Conservation (phyloP, 345 rosid genomes). For the Limnanthes douglasii region DNA sequence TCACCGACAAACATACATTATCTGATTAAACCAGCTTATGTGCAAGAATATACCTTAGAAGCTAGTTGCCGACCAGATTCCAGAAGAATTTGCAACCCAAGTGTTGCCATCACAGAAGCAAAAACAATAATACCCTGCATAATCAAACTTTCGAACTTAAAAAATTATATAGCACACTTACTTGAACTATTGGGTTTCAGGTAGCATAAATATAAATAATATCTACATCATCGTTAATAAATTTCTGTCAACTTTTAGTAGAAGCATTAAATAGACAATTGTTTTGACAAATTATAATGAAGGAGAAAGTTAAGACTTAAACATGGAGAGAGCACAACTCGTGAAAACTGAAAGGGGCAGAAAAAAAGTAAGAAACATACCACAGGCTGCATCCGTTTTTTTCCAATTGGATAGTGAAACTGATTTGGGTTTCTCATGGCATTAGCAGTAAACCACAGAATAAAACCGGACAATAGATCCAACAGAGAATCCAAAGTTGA, state of each 20-base stretch:
- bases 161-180: too few species aligned
- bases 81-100: slow-evolving; percentile 36
- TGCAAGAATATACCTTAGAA: slow-evolving; percentile 16
- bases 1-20: not conserved
- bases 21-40: too few species aligned
- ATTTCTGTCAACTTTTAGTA: too few species aligned
- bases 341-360: too few species aligned
- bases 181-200: too few species aligned
- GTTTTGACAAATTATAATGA: too few species aligned
- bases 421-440: slow-evolving; percentile 70
- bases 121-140: slow-evolving; percentile 48
- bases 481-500: slow-evolving; percentile 75
- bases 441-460: slow-evolving; percentile 69
- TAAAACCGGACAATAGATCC: slow-evolving; percentile 76
- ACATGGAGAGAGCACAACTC: too few species aligned
- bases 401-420: slow-evolving; percentile 65
- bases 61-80: slow-evolving; percentile 32
- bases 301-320: too few species aligned
- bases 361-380: slow-evolving; percentile 27
- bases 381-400: slow-evolving; percentile 80
- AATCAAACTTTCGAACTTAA: too few species aligned
- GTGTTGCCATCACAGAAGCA: slow-evolving; percentile 55
- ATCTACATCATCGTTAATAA: too few species aligned
- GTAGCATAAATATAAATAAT: not conserved
- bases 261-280: too few species aligned